These are phyloP conservation scores for Pestalotiopsis sp. DNA, from an alignment of 2,329 filamentous ascomycete species.

Conservation along the genomic window DNA sequence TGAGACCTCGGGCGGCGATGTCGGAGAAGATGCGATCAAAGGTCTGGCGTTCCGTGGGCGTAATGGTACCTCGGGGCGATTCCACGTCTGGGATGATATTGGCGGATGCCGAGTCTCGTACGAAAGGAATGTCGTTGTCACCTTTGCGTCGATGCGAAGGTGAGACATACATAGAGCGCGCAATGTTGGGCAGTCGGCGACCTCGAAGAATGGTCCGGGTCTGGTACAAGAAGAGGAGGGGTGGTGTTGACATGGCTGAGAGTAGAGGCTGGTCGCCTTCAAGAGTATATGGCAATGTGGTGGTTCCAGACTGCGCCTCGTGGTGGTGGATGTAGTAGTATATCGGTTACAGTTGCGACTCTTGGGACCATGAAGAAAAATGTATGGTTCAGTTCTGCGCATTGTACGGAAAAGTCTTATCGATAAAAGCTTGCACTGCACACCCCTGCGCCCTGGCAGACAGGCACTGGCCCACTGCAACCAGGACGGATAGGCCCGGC, in stretches of 20 bases:
- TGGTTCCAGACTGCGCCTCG: background rate
- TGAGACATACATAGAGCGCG: constrained; percentile 25
- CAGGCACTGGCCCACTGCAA: background rate
- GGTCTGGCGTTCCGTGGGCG: constrained; percentile 50
- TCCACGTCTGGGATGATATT: constrained; percentile 22
- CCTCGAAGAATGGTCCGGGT: constrained; percentile 62
- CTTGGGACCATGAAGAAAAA: background rate
- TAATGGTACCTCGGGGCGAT: constrained; percentile 50
- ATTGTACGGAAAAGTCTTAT: background rate
- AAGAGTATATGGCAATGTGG: background rate
- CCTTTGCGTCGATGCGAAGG: constrained; percentile 17
- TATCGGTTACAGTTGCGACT: background rate
- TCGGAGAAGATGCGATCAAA: constrained; percentile 61
- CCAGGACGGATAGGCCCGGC: background rate
- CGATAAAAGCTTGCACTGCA: constrained; percentile 5
- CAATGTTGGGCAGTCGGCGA: constrained; percentile 24
- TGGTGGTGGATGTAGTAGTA: background rate
- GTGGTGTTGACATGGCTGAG: constrained; percentile 47
- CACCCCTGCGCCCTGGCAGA: background rate
- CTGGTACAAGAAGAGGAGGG: constrained; percentile 72
- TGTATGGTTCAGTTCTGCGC: background rate
- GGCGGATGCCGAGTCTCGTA: constrained; percentile 38
- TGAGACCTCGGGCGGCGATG: constrained; percentile 47
- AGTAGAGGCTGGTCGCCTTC: background rate
- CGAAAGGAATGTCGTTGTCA: constrained; percentile 53